Evolutionary conservation across 169 alveolate species (phyloP).

Genomic region (Plasmodium falciparum): DNA sequence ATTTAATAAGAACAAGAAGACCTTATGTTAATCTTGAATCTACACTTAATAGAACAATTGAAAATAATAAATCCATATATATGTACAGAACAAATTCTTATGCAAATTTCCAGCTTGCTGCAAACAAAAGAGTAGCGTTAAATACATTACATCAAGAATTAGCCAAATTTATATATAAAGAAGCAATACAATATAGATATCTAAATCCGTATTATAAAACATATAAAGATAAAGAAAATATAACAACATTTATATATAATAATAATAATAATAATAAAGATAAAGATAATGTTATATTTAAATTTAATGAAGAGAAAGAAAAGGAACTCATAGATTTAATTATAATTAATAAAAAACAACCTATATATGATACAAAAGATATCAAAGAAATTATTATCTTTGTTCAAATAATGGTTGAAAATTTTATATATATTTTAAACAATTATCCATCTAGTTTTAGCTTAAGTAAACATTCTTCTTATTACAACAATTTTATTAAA

Average conservation of each 20-base stretch:
- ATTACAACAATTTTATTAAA: conserved; percentile 26
- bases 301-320: conserved; percentile 13
- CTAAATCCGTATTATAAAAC: background rate
- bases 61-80: conserved; percentile 24
- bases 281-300: conserved; percentile 2
- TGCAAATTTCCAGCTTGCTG: conserved; percentile 7
- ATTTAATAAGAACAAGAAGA: conserved; percentile 57
- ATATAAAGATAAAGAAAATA: background rate
- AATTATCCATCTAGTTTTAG: conserved; percentile 69
- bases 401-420: conserved; percentile 44
- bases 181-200: conserved; percentile 45
- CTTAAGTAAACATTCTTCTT: conserved; percentile 24
- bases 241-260: background rate
- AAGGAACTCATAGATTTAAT: conserved; percentile 20
- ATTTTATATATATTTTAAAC: conserved; percentile 41
- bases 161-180: conserved; percentile 51
- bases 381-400: conserved; percentile 31
- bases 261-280: background rate
- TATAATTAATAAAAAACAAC: conserved; percentile 32
- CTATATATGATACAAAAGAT: conserved; percentile 9
- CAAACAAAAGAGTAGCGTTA: conserved; percentile 37
- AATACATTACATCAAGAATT: conserved; percentile 37
- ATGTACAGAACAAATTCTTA: conserved; percentile 33
- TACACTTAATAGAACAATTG: conserved; percentile 33
- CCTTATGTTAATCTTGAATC: conserved; percentile 48